Percentiles rank a stretch among this genome's conserved stretches.
These are phyloP conservation scores for Lentinula aciculospora DNA, from an alignment of 768 basidiomycete species.

Conservation along the genomic window DNA sequence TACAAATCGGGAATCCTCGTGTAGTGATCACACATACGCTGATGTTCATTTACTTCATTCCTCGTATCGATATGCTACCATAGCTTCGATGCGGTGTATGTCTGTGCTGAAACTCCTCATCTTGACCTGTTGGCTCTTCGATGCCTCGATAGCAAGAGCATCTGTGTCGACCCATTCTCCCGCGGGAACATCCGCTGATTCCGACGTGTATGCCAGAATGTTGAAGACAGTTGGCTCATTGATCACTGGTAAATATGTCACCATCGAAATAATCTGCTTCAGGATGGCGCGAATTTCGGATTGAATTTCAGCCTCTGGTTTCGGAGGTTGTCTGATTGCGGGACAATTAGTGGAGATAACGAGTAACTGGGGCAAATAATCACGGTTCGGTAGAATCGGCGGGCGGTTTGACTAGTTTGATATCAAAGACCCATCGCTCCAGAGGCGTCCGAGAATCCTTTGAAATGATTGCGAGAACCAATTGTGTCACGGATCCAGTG, in stretches of 20 bases:
- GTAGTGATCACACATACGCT: too few species aligned
- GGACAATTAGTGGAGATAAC: too few species aligned
- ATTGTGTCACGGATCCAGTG: slow-evolving; percentile 85
- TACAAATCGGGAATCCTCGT: too few species aligned
- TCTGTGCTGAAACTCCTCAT: slow-evolving; percentile 96
- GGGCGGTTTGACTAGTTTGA: slow-evolving; percentile 73
- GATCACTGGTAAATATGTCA: slow-evolving; percentile 93
- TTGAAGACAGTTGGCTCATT: slow-evolving; percentile 97
- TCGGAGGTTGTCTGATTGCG: slow-evolving; percentile 40
- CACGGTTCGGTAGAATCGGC: slow-evolving; percentile 46
- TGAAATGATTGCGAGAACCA: slow-evolving; percentile 93
- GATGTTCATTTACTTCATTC: too few species aligned
- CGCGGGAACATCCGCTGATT: slow-evolving; percentile 86
- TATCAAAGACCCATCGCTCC: slow-evolving; percentile 98
- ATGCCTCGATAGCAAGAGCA: slow-evolving; percentile 85
- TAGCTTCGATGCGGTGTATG: slow-evolving; percentile 94
- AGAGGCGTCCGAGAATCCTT: slow-evolving; percentile 89
- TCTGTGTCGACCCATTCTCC: slow-evolving; percentile 97
- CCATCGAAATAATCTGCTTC: slow-evolving; percentile 96
- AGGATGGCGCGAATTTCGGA: slow-evolving; percentile 96
- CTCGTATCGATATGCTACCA: slow-evolving; percentile 96
- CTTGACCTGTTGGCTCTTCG: slow-evolving; percentile 91
- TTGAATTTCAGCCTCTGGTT: slow-evolving; percentile 87
- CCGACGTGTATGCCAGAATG: slow-evolving; percentile 91
- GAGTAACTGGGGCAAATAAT: slow-evolving; percentile 17